Percentiles rank a stretch among this genome's conserved stretches.
These are phyloP conservation scores for Chrysosporium queenslandicum DNA, from an alignment of 2,329 filamentous ascomycete species.

Conservation along the genomic window DNA sequence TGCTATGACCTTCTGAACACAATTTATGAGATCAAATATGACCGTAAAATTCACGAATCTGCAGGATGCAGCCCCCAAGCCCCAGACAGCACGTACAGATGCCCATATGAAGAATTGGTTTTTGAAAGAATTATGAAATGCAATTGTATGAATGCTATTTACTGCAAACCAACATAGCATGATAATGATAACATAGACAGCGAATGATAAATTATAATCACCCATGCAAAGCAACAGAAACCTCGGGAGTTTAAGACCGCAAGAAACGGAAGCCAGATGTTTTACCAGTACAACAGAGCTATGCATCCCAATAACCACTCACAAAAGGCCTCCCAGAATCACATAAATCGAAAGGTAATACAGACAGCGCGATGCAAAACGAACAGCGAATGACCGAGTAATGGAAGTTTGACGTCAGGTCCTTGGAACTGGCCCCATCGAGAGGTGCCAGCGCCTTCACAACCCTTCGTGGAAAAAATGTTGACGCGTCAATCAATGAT, in stretches of 20 bases:
- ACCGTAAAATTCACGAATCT: no score
- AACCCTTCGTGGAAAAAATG: not conserved
- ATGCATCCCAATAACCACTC: conserved; percentile 5
- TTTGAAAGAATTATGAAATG: no score
- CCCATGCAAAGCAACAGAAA: not conserved
- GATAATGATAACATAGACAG: not conserved
- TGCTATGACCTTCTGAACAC: no score
- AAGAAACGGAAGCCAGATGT: not conserved
- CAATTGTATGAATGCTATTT: not conserved
- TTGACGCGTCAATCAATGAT: not conserved
- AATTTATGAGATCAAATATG: no score
- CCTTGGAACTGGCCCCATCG: not conserved
- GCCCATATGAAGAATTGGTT: no score
- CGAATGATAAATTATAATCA: not conserved
- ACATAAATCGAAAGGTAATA: conserved; percentile 7
- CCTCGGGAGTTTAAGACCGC: not conserved
- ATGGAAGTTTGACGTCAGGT: not conserved
- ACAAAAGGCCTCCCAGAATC: conserved; percentile 6
- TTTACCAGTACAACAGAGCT: not conserved
- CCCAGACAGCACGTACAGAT: no score
- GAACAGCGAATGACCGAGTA: not conserved
- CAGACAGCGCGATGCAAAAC: not conserved
- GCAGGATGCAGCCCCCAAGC: no score
- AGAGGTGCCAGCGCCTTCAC: no score
- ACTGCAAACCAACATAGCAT: not conserved